Base-by-base conservation (phyloP, 257 asterid genomes). In the Nyctanthes arbortristis region DNA sequence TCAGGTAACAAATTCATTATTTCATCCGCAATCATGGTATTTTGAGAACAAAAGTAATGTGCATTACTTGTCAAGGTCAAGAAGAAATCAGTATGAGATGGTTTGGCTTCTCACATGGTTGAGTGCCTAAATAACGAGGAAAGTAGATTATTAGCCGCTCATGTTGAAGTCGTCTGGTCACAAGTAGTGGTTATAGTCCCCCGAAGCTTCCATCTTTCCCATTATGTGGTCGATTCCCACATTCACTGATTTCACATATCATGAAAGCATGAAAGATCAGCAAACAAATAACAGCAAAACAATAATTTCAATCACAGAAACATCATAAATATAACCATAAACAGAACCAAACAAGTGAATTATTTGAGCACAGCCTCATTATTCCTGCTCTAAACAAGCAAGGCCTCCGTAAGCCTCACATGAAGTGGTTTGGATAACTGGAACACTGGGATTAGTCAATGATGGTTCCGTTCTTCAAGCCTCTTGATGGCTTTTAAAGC, bases 201-300 rank as follows among this genome's bases (percentile, higher is more conserved):
- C 84, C 5, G 81, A 75, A 30, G 70, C 80, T 78, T 80, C 84
- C 27, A 84, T 68, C 82, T 80, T 84, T 64, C 79, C 88, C 10
- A 57, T 75, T 59, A 75, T 71, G 66, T 74, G 78, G 28, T 84
- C 88, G 80, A 80, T 73, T 68, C 86, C 88, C 80, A 75, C 77
- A 74, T 29, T 43, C 24, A 34, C 12, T 16, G 65, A 71, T 4
- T 57, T 49, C 25, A 47, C 12, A n/a, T n/a, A n/a, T n/a, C n/a
- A n/a, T n/a, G n/a, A n/a, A n/a, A n/a, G n/a, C n/a, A n/a, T n/a
- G n/a, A n/a, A n/a, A n/a, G n/a, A n/a, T n/a, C n/a, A n/a, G n/a
- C n/a, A n/a, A n/a, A n/a, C n/a, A n/a, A n/a, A n/a, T n/a, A n/a
- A n/a, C n/a, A n/a, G n/a, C n/a, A n/a, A n/a, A n/a, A n/a, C n/a